Conservation (phyloP, 345 rosid genomes). For the Nasturtium officinale region DNA sequence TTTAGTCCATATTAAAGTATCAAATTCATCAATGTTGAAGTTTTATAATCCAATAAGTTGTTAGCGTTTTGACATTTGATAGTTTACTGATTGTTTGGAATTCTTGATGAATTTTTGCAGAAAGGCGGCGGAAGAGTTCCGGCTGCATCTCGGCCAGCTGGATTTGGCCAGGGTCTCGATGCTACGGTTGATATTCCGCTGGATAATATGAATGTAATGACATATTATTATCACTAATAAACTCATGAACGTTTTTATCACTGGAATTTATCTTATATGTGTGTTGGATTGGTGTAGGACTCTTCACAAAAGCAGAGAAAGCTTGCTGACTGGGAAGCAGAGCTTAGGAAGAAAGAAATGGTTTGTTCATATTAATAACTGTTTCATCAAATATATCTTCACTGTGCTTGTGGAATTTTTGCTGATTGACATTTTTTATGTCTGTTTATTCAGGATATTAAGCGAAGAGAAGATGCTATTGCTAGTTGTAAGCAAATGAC, state of each 20-base stretch:
- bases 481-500: constrained; percentile 32
- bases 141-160: constrained; percentile 60
- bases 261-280: constrained; percentile 20
- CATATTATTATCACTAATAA: not conserved
- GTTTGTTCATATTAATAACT: constrained; percentile 37
- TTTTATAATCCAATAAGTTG: not conserved
- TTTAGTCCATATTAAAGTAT: not conserved
- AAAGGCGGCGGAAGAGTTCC: constrained; percentile 72
- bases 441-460: constrained; percentile 35
- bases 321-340: constrained; percentile 90
- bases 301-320: constrained; percentile 73
- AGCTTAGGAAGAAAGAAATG: constrained; percentile 84
- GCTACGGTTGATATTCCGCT: constrained; percentile 93
- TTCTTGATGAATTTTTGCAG: constrained; percentile 44
- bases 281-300: constrained; percentile 51
- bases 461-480: constrained; percentile 44
- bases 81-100: not conserved
- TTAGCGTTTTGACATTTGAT: not conserved
- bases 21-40: not conserved
- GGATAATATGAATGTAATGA: constrained; percentile 72
- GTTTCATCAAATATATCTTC: not conserved
- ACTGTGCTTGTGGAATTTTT: not conserved
- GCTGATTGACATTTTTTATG: not conserved
- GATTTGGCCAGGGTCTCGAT: constrained; percentile 67
- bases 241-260: not conserved